Base-by-base conservation (phyloP, 805 yeast species). In the Hanseniaspora clermontiae region DNA sequence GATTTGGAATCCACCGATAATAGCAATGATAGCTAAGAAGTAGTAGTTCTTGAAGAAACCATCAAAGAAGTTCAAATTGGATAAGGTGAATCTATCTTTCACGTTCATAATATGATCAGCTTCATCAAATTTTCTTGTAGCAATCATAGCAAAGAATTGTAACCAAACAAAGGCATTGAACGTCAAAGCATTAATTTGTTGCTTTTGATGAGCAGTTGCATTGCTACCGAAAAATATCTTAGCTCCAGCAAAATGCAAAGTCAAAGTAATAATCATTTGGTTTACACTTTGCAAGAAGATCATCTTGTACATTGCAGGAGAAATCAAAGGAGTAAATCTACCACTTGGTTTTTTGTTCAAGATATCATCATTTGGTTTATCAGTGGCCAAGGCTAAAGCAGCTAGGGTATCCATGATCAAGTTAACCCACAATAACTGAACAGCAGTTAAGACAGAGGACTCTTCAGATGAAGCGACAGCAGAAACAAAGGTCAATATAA, bases 291-390 rank as follows among this genome's bases (percentile, higher is more conserved):
- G 97, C 2, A 95, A 93, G 50, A 90, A 59, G 62, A 93, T 93
- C 97, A 93, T 91, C 70, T 93, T 93, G 98, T 98, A 93, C 90
- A 93, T 93, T 10, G 96, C 84, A 2, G 83, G 82, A 5, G 95
- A 76, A 61, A 93, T 91, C 70, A 93, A 75, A 1, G 95, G 86
- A 15, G 80, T 77, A 24, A 74, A 72, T 65, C 96, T 79, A 37
- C 95, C 93, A 43, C 83, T 88, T 1, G 98, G 99, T 65, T 79
- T 82, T 55, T 87, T 76, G 60, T 84, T 80, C 65, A 93, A 74
- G 45, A 87, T 82, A 43, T 83, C 78, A 49, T 83, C 86, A 63
- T 88, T 90, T 0, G 98, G 98, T 63, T 91, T 90, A 68, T 93
- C 98, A 3, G 98, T 93, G 7, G 98, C 98, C 63, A 93, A 77